Evolutionary conservation across 805 yeast species (phyloP).

Genomic region (Ogataea dorogensis): DNA sequence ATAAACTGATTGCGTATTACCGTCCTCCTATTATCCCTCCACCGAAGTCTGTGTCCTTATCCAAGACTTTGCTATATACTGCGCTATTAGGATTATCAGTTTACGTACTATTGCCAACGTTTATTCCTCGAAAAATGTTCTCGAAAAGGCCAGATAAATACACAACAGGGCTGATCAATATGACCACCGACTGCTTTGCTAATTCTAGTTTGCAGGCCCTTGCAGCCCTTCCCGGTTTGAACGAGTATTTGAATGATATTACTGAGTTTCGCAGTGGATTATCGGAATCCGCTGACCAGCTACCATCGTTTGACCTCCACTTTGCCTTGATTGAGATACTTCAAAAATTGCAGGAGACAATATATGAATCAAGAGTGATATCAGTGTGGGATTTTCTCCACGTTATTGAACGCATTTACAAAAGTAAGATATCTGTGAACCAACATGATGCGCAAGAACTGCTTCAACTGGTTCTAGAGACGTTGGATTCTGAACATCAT

Average conservation of each 20-base stretch:
- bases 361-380: conserved; percentile 48
- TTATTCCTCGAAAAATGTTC: conserved; percentile 22
- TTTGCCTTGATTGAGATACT: conserved; percentile 51
- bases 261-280: conserved; percentile 23
- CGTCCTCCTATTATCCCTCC: background rate
- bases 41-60: background rate
- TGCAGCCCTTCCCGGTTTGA: conserved; percentile 57
- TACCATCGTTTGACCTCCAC: conserved; percentile 53
- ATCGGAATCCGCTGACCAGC: background rate
- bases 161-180: conserved; percentile 81
- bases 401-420: conserved; percentile 68
- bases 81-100: conserved; percentile 6
- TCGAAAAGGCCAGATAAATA: conserved; percentile 60
- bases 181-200: conserved; percentile 89
- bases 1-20: conserved; percentile 4
- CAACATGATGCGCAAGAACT: conserved; percentile 98
- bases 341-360: conserved; percentile 60
- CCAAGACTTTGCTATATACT: conserved; percentile 2
- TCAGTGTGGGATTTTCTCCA: conserved; percentile 80
- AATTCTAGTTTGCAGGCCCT: conserved; percentile 84
- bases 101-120: conserved; percentile 20
- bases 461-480: conserved; percentile 75
- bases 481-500: conserved; percentile 64
- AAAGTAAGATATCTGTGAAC: conserved; percentile 68
- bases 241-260: conserved; percentile 51